Percentiles rank a stretch among this genome's conserved stretches.
phyloP scores from a whole-genome alignment of 495 filamentous ascomycete species.

The Bacidia gigantensis region DNA sequence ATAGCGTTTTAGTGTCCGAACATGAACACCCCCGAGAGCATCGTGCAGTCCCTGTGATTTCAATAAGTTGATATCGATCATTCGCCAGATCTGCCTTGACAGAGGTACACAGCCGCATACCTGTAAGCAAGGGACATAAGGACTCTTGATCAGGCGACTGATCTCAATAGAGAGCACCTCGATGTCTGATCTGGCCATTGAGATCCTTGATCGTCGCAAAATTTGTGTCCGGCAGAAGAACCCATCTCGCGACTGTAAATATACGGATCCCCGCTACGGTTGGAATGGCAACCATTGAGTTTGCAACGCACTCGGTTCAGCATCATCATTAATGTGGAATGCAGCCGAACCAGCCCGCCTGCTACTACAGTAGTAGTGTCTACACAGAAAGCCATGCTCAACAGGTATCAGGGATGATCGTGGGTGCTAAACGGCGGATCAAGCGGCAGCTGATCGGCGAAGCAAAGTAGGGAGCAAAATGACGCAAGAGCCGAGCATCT shows the following conservation, averaged over 20 bases:
- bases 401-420: too few relatives aligned
- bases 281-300: not conserved
- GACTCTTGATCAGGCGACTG: slow-evolving; percentile 9
- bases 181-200: not conserved
- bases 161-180: slow-evolving; percentile 6
- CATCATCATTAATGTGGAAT: too few relatives aligned
- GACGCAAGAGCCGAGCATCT: not conserved
- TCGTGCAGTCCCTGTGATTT: slow-evolving; percentile 27
- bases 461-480: too few relatives aligned
- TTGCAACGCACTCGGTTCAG: too few relatives aligned
- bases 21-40: slow-evolving; percentile 16
- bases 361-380: too few relatives aligned
- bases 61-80: not conserved
- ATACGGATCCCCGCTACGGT: not conserved
- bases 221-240: not conserved
- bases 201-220: not conserved
- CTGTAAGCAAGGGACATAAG: slow-evolving; percentile 11
- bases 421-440: too few relatives aligned
- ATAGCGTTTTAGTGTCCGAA: slow-evolving; percentile 25
- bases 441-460: too few relatives aligned
- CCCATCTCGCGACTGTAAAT: not conserved
- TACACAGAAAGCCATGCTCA: too few relatives aligned
- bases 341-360: too few relatives aligned
- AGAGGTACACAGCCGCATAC: slow-evolving; percentile 4
- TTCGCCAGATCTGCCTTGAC: not conserved